Evolutionary conservation across 139 green algal genomes (phyloP).

Genomic region (Picochlorum sp.): DNA sequence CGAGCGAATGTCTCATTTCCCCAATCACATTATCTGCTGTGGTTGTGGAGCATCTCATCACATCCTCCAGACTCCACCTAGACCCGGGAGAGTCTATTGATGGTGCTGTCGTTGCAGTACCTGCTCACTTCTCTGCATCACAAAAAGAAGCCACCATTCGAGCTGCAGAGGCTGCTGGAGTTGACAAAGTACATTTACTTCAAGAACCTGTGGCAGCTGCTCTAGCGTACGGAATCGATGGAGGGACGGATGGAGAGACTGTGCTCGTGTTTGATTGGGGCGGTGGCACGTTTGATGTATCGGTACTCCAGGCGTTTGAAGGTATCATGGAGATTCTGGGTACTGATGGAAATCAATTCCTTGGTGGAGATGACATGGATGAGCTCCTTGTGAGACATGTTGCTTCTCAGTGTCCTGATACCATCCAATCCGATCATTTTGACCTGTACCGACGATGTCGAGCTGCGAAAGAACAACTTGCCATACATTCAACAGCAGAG

Average conservation of each 20-base stretch:
- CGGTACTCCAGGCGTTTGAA: conserved; percentile 70
- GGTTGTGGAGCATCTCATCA: conserved; percentile 45
- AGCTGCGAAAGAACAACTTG: neutral
- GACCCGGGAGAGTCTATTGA: conserved; percentile 1
- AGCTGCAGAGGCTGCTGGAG: conserved; percentile 47
- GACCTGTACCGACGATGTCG: neutral
- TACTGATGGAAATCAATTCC: conserved; percentile 52
- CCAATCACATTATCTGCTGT: conserved; percentile 24
- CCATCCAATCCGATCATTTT: neutral
- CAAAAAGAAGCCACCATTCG: conserved; percentile 50
- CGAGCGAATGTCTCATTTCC: too few species aligned
- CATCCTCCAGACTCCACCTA: conserved; percentile 23
- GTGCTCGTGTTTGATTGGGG: conserved; percentile 81
- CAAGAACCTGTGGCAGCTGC: conserved; percentile 66
- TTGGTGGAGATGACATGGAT: conserved; percentile 77
- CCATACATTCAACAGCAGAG: neutral
- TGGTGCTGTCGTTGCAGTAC: conserved; percentile 56
- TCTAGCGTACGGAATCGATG: conserved; percentile 66
- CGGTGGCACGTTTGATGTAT: conserved; percentile 71
- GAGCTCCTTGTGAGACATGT: neutral
- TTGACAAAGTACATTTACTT: conserved; percentile 41
- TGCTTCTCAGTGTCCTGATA: conserved; percentile 34
- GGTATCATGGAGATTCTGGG: conserved; percentile 59
- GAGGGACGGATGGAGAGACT: conserved; percentile 28
- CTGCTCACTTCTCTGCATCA: conserved; percentile 49